phyloP scores from a whole-genome alignment of 176 grass and related monocot species.

The Oryza punctata region DNA sequence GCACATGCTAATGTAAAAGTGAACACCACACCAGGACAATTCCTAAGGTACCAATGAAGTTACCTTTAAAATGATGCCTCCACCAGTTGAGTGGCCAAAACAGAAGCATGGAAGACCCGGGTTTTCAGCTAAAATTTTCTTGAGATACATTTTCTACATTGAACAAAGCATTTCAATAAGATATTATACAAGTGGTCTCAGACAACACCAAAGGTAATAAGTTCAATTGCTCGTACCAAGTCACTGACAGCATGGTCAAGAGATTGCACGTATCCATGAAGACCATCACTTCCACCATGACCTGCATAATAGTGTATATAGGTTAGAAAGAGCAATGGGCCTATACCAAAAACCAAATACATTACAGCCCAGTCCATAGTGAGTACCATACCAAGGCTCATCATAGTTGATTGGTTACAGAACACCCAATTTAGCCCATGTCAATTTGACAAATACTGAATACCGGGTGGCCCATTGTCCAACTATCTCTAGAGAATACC shows the following conservation, averaged over 20 bases:
- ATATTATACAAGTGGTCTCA: not conserved
- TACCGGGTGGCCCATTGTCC: not conserved
- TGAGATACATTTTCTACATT: constrained; percentile 78
- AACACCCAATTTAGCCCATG: not conserved
- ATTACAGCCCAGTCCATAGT: not conserved
- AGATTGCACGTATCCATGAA: constrained; percentile 95
- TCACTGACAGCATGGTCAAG: constrained; percentile 76
- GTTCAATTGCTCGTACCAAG: constrained; percentile 53
- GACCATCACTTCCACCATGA: constrained; percentile 83
- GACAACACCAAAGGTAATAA: not conserved
- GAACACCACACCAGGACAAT: not conserved
- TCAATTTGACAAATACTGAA: not conserved
- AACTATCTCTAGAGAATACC: not conserved
- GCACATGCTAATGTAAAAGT: not conserved
- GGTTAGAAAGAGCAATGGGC: constrained; percentile 4
- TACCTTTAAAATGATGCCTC: constrained; percentile 90
- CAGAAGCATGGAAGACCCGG: constrained; percentile 77
- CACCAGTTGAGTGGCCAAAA: constrained; percentile 94
- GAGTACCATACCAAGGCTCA: not conserved
- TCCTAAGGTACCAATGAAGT: not conserved
- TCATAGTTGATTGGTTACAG: not conserved
- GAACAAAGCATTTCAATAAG: not conserved
- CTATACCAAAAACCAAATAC: not conserved
- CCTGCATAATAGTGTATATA: constrained; percentile 50
- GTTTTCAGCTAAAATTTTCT: constrained; percentile 67